Evolutionary conservation across 352 stramenopile genomes (phyloP).

Genomic region (Phytophthora pinifolia): DNA sequence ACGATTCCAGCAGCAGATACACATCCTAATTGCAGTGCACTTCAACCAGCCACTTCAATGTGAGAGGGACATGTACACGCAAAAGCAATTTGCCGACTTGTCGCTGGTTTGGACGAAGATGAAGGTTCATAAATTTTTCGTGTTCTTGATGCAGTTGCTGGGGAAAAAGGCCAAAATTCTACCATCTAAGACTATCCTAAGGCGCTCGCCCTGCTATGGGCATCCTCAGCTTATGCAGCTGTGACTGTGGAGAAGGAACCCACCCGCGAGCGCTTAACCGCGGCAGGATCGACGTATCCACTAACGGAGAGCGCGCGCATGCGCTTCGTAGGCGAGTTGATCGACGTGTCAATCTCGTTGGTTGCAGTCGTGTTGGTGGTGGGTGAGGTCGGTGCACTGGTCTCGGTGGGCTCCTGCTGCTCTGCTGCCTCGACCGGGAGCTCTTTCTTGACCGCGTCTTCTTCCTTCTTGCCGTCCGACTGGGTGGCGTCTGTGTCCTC

Average conservation of each 20-base stretch:
- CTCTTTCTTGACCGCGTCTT: background rate
- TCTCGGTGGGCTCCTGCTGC: conserved; percentile 31
- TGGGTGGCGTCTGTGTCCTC: conserved; percentile 5
- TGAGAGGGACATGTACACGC: conserved; percentile 7
- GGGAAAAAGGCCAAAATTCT: conserved; percentile 29
- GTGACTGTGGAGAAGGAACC: conserved; percentile 55
- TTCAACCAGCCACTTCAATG: conserved; percentile 28
- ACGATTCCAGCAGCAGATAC: conserved; percentile 20
- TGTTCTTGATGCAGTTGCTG: conserved; percentile 19
- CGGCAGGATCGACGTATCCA: conserved; percentile 49
- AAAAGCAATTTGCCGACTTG: conserved; percentile 7
- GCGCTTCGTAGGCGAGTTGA: conserved; percentile 73
- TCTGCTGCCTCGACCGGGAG: conserved; percentile 1
- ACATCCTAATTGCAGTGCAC: conserved; percentile 24
- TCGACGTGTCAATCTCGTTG: conserved; percentile 38
- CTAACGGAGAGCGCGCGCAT: conserved; percentile 75
- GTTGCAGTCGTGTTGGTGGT: conserved; percentile 16
- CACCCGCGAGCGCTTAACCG: conserved; percentile 64
- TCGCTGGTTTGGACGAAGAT: conserved; percentile 12
- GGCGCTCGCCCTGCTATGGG: conserved; percentile 4
- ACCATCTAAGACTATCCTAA: conserved; percentile 37
- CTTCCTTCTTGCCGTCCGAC: conserved; percentile 4
- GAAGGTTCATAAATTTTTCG: conserved; percentile 22
- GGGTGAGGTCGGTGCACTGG: conserved; percentile 15
- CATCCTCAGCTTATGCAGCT: conserved; percentile 24